A percentile compares a stretch with the other conserved stretches of the same genome.
Conservation (phyloP, 2,329 filamentous ascomycete species). For the Chrysosporium keratinophilum region DNA sequence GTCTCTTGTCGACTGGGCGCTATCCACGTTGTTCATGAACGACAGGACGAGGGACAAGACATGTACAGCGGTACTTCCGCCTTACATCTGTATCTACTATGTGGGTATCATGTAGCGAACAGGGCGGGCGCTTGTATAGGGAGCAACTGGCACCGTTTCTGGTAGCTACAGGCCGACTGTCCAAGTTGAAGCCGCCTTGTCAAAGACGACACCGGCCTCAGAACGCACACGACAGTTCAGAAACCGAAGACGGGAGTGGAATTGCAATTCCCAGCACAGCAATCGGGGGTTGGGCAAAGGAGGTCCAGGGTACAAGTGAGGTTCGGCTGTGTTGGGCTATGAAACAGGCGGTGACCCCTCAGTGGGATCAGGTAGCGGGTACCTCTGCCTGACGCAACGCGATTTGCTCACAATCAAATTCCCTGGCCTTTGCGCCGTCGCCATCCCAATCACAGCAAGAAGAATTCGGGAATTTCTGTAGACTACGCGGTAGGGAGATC, state of each 20-base stretch:
- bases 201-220: neutral
- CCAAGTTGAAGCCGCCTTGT: no score
- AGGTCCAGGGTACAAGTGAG: constrained; percentile 11
- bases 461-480: constrained; percentile 4
- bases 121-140: neutral
- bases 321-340: constrained; percentile 11
- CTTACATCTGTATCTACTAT: neutral
- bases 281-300: neutral
- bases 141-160: no score
- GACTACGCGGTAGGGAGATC: neutral
- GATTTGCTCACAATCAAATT: constrained; percentile 11
- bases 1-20: constrained; percentile 2
- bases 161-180: no score
- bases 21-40: constrained; percentile 7
- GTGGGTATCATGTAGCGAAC: neutral
- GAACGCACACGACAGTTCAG: neutral
- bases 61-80: neutral
- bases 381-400: constrained; percentile 17
- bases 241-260: neutral
- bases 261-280: neutral
- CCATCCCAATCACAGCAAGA: constrained; percentile 13
- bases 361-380: constrained; percentile 16
- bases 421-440: no score
- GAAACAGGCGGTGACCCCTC: constrained; percentile 19
- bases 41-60: neutral